These are phyloP conservation scores for Chrysochromulina parva DNA, from an alignment of 78 protist genomes.

Conservation along the genomic window DNA sequence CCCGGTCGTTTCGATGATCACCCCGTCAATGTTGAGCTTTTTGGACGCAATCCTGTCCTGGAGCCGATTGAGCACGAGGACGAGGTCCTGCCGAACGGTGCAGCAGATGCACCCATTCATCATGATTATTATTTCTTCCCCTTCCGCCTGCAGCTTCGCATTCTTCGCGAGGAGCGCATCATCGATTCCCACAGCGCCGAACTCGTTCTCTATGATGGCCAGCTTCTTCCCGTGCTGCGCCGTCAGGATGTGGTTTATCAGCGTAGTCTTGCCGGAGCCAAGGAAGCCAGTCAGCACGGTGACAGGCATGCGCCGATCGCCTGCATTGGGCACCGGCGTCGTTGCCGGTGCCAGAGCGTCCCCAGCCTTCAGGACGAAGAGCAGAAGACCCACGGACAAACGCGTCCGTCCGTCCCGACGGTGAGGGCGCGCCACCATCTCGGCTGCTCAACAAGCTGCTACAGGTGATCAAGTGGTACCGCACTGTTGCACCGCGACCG, in stretches of 20 bases:
- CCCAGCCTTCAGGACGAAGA: too few relatives aligned
- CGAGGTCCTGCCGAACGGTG: constrained; percentile 21
- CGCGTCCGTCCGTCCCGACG: too few relatives aligned
- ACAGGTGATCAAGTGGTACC: too few relatives aligned
- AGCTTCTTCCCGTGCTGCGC: constrained; percentile 8
- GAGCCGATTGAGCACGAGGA: not conserved
- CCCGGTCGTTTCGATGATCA: constrained; percentile 38
- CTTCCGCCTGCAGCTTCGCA: not conserved
- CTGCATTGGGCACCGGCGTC: too few relatives aligned
- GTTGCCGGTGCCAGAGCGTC: too few relatives aligned
- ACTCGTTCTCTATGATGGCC: constrained; percentile 54
- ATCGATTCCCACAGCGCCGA: constrained; percentile 45
- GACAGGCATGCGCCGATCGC: too few relatives aligned
- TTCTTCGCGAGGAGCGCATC: constrained; percentile 19
- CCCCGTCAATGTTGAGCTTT: not conserved
- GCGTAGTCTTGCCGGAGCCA: constrained; percentile 54
- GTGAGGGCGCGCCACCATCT: too few relatives aligned
- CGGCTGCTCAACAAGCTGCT: too few relatives aligned
- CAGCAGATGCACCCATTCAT: constrained; percentile 41
- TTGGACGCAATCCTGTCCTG: not conserved
- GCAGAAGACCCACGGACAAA: too few relatives aligned
- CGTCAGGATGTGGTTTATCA: constrained; percentile 1
- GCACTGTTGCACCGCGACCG: too few relatives aligned
- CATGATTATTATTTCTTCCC: too few relatives aligned
- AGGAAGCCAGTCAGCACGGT: constrained; percentile 47